These are phyloP conservation scores for Phytophthora uliginosa DNA, from an alignment of 352 stramenopile species.

Conservation along the genomic window DNA sequence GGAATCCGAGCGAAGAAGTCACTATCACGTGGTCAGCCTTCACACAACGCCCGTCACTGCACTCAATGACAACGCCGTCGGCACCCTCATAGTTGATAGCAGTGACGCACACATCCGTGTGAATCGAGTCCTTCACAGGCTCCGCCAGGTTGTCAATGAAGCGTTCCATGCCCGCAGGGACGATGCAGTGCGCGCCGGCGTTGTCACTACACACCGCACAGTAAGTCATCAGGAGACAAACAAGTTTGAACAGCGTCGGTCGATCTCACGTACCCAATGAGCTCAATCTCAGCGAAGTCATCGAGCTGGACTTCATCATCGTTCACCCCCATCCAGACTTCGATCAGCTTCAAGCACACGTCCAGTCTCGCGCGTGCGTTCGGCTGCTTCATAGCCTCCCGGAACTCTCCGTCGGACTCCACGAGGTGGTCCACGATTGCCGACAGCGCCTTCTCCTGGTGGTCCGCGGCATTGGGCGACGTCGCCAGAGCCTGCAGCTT, in stretches of 20 bases:
- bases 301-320: conserved; percentile 64
- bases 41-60: conserved; percentile 20
- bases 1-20: conserved; percentile 61
- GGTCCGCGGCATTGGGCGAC: conserved; percentile 9
- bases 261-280: conserved; percentile 51
- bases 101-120: conserved; percentile 38
- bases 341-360: conserved; percentile 58
- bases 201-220: conserved; percentile 45
- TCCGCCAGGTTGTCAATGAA: conserved; percentile 48
- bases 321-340: conserved; percentile 68
- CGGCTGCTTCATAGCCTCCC: conserved; percentile 17
- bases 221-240: neutral
- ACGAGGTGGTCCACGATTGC: conserved; percentile 51
- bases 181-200: conserved; percentile 59
- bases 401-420: conserved; percentile 28
- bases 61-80: conserved; percentile 46
- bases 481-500: conserved; percentile 52
- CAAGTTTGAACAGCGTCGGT: neutral
- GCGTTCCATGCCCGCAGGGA: conserved; percentile 60
- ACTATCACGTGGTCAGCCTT: conserved; percentile 64
- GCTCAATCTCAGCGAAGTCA: conserved; percentile 60
- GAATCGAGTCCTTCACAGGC: conserved; percentile 43
- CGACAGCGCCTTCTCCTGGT: conserved; percentile 39
- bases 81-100: conserved; percentile 40
- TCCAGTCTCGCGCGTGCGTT: conserved; percentile 43